Evolutionary conservation across 805 yeast genomes (phyloP).

Genomic region (Candida nemodendra): DNA sequence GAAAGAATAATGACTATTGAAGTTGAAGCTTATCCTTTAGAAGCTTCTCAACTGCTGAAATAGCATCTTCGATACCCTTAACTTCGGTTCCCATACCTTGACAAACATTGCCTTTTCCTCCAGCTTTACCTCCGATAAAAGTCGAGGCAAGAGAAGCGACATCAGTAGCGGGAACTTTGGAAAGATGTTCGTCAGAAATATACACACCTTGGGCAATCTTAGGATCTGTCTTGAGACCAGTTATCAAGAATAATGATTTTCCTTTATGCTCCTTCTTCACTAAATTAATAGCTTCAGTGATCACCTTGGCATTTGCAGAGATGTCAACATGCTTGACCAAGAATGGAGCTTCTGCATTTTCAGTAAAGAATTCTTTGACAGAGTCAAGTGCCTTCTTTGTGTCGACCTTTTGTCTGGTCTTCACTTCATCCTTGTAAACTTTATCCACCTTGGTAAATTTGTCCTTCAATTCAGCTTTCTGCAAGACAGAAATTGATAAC

Average conservation of each 20-base stretch:
- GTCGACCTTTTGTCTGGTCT: slow-evolving; percentile 85
- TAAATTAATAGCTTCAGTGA: slow-evolving; percentile 85
- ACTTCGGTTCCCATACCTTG: slow-evolving; percentile 96
- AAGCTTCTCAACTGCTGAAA: slow-evolving; percentile 62
- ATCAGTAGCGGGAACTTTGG: slow-evolving; percentile 67
- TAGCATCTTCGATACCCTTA: slow-evolving; percentile 67
- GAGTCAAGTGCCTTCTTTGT: slow-evolving; percentile 75
- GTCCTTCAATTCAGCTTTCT: slow-evolving; percentile 72
- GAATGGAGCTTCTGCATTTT: slow-evolving; percentile 49
- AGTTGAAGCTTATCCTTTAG: slow-evolving; percentile 54
- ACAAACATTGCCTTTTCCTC: slow-evolving; percentile 95
- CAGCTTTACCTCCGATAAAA: slow-evolving; percentile 93
- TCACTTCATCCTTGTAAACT: slow-evolving; percentile 81
- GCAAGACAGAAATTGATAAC: slow-evolving; percentile 75
- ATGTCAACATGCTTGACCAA: slow-evolving; percentile 70
- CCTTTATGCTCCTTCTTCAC: slow-evolving; percentile 74
- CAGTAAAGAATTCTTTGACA: slow-evolving; percentile 68
- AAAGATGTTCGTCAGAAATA: slow-evolving; percentile 67
- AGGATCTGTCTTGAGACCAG: slow-evolving; percentile 57
- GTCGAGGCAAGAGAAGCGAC: slow-evolving; percentile 70
- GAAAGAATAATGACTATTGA: too few species aligned
- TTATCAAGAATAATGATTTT: slow-evolving; percentile 75
- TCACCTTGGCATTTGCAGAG: slow-evolving; percentile 85
- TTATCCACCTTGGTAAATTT: slow-evolving; percentile 80
- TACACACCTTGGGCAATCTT: slow-evolving; percentile 96